Percentiles rank a stretch among this genome's conserved stretches.
Conservation (phyloP, 202 grass and related monocot species). For the Saccharum hybrid region DNA sequence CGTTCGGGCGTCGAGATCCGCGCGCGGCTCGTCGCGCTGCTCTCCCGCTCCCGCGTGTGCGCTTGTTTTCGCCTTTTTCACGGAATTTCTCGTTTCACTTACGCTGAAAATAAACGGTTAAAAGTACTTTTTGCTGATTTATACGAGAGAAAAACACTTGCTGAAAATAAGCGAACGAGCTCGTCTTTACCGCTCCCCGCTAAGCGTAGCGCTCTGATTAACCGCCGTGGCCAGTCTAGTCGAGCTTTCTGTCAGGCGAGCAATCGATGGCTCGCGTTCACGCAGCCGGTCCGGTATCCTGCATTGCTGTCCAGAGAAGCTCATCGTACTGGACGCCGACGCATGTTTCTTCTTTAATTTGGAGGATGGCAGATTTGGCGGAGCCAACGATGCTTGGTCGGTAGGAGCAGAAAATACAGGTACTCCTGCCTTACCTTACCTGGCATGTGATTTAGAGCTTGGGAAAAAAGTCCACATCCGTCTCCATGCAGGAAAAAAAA, state of each 20-base stretch:
- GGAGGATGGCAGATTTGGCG: neutral
- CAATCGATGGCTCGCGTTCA: slow-evolving; percentile 27
- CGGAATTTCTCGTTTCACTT: slow-evolving; percentile 6
- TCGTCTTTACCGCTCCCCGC: slow-evolving; percentile 45
- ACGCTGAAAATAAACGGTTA: too few species aligned
- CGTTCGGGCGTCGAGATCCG: slow-evolving; percentile 31
- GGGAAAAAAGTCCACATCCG: neutral
- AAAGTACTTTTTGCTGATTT: too few species aligned
- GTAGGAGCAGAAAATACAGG: neutral
- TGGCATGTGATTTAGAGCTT: neutral
- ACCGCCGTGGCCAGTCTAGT: neutral
- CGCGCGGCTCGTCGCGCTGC: too few species aligned
- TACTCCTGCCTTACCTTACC: neutral
- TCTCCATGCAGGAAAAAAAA: neutral
- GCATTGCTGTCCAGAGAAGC: too few species aligned
- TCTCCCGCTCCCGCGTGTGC: neutral
- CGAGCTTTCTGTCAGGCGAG: slow-evolving; percentile 14
- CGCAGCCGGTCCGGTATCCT: neutral
- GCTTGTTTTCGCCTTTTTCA: slow-evolving; percentile 44
- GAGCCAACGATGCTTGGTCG: neutral
- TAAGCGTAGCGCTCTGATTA: slow-evolving; percentile 37
- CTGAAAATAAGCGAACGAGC: too few species aligned
- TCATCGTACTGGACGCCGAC: neutral
- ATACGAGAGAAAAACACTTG: too few species aligned
- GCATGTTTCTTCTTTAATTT: neutral